Evolutionary conservation across 768 basidiomycete species (phyloP), one percentile per base, ranked within the genome.

Genomic region (Sistotremastrum niveocremeum): DNA sequence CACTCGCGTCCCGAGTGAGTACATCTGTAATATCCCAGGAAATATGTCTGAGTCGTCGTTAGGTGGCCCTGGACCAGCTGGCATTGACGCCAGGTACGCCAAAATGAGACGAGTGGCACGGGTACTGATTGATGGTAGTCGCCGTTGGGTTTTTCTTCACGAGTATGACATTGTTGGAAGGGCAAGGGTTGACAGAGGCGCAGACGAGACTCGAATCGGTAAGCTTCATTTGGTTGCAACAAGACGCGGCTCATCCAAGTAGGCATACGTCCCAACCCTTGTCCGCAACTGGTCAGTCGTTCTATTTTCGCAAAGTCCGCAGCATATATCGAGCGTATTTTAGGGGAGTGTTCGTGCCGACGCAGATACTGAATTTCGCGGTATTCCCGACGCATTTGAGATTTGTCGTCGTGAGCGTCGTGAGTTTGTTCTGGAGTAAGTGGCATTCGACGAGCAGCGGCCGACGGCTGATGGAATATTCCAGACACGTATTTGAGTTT

Each of bases 31-130:
- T 12, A 49, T 10, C 43, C 37, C 31, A 46, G 40, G 46, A n/a
- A 35, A 34, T 37, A n/a, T 12, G 37, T 20, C 10, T 34, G 30
- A 42, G 44, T 34, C 43, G 44, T 47, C 28, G 34, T 39, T 57
- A 82, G 84, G 84, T 87, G 5, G 84, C 73, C 62, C 68, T 91
- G 30, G 90, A 93, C 59, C 90, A 94, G 63, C 73, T 75, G 4
- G 54, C 85, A 8, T 65, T 87, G 41, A 81, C 86, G 1, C 89
- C 90, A 7, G 67, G 80, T 75, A 51, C 49, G 66, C 54, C n/a
- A 7, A 2, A 12, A 20, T 20, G 20, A 20, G 20, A 20, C 20
- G 20, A 20, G 20, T 20, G 20, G 20, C 20, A 20, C 20, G 20
- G 20, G 20, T 20, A 20, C 20, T 20, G 20, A 20, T 20, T 20